A percentile compares a stretch with the other conserved stretches of the same genome.
phyloP scores from a whole-genome alignment of 169 alveolate genomes.

The Cyclospora cayetanensis region DNA sequence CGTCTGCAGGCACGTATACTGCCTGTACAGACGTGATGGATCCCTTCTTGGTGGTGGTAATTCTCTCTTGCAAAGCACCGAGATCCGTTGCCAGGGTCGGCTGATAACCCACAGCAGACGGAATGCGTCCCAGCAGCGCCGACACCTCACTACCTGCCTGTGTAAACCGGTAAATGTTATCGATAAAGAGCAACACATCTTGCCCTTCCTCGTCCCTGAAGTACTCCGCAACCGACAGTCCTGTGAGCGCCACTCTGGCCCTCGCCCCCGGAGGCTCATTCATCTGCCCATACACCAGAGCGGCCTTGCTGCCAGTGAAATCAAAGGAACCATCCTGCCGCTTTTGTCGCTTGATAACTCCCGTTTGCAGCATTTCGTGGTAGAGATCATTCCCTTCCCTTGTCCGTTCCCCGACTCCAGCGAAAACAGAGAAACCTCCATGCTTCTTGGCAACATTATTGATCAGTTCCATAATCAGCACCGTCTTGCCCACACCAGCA shows the following conservation, averaged over 20 bases:
- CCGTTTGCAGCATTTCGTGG: conserved; percentile 93
- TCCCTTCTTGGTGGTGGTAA: conserved; percentile 97
- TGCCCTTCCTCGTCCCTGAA: conserved; percentile 98
- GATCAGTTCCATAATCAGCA: conserved; percentile 97
- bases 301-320: conserved; percentile 96
- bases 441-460: conserved; percentile 97
- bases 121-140: conserved; percentile 96
- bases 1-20: conserved; percentile 99
- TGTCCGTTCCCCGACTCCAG: conserved; percentile 99
- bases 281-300: conserved; percentile 98
- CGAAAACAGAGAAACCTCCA: conserved; percentile 99
- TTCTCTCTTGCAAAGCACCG: conserved; percentile 96
- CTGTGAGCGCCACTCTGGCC: conserved; percentile 97
- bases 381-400: conserved; percentile 99
- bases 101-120: conserved; percentile 98
- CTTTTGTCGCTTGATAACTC: conserved; percentile 58
- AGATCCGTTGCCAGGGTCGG: conserved; percentile 99
- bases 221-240: conserved; percentile 98
- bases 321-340: conserved; percentile 80
- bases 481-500: conserved; percentile 99
- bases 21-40: conserved; percentile 99
- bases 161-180: conserved; percentile 97
- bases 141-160: conserved; percentile 98
- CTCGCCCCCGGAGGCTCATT: conserved; percentile 99
- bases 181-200: conserved; percentile 95